Conservation (phyloP, 108 stramenopile genomes). For the Pseudonitzschia delicatissima region DNA sequence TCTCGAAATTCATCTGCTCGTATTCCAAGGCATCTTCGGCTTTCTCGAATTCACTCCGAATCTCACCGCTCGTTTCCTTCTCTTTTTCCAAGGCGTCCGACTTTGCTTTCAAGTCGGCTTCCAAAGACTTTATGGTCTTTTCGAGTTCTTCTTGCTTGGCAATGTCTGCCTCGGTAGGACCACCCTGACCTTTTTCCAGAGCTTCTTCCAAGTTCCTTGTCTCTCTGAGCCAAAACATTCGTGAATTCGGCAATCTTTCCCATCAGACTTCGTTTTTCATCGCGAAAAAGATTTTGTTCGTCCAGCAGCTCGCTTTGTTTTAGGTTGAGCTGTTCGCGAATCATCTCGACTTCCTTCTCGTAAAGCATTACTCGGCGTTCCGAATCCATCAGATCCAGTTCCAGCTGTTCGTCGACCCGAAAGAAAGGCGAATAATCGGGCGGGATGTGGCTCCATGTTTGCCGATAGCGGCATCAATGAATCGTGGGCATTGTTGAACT, state of each 20-base stretch:
- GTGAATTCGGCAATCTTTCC: slow-evolving; percentile 38
- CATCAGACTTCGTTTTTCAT: slow-evolving; percentile 34
- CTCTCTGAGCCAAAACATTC: slow-evolving; percentile 17
- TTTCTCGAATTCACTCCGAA: slow-evolving; percentile 28
- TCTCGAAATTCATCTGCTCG: slow-evolving; percentile 54
- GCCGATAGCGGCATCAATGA: too few species aligned
- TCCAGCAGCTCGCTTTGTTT: slow-evolving; percentile 28
- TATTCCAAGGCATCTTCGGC: slow-evolving; percentile 53
- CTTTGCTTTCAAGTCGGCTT: slow-evolving; percentile 17
- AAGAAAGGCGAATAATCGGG: slow-evolving; percentile 23
- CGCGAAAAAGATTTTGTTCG: slow-evolving; percentile 28
- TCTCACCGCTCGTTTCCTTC: slow-evolving; percentile 20
- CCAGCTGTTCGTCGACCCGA: slow-evolving; percentile 23
- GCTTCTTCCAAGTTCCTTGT: slow-evolving; percentile 23
- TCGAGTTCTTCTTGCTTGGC: slow-evolving; percentile 30
- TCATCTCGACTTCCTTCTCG: slow-evolving; percentile 32
- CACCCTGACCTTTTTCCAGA: slow-evolving; percentile 5
- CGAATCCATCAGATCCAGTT: slow-evolving; percentile 24
- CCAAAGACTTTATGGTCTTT: slow-evolving; percentile 26
- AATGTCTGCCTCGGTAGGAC: slow-evolving; percentile 4
- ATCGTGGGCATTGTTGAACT: too few species aligned
- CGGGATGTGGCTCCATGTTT: too few species aligned
- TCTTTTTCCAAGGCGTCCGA: slow-evolving; percentile 25
- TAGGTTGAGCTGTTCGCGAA: slow-evolving; percentile 29
- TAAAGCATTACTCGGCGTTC: slow-evolving; percentile 25